Base-by-base conservation (phyloP, 306 rosid genomes). In the Gastrolobium villosum region DNA sequence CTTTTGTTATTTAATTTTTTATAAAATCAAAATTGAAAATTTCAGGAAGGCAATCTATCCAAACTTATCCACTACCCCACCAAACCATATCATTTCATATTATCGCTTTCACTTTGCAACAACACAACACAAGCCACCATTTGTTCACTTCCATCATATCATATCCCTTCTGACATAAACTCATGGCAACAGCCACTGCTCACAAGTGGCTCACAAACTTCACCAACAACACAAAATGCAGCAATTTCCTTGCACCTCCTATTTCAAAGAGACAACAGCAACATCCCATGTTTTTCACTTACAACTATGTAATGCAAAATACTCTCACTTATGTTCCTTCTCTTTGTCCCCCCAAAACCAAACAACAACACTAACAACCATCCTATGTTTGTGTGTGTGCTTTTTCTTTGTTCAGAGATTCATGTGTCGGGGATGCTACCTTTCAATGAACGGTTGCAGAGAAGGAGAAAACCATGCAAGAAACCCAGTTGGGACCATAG, bases 361-460 rank as follows among this genome's bases (percentile, higher is more conserved):
- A 34, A 32, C 5, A 5, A 6, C 4, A 36, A 14, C 32, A 39
- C n/a, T 35, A 37, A 13, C 3, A 32, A 1, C 5, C 3, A 3
- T 64, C n/a, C 1, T 75, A 4, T 3, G n/a, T 4, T 52, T 41
- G 5, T 54, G 59, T 54, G 50, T 76, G 40, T 14, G 60, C 30
- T 9, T 32, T 8, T 50, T 14, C 2, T 26, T 14, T 34, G 36
- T 75, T 39, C 62, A 79, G 82, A 75, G 74, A 71, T 77, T 83
- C 49, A 68, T 79, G 61, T 80, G 65, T 73, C 74, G 80, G 6
- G 69, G 80, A 56, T 86, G 94, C 82, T 75, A 82, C 8, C 84
- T 82, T 76, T 91, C 90, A 34, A 90, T 95, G 92, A 91, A 95
- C 52, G 99, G 99, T 4, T 88, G 94, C 87, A 84, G 80, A 81